A percentile compares a stretch with the other conserved stretches of the same genome.
Evolutionary conservation across 345 rosid species (phyloP).

Genomic region (Ceriops zippeliana): DNA sequence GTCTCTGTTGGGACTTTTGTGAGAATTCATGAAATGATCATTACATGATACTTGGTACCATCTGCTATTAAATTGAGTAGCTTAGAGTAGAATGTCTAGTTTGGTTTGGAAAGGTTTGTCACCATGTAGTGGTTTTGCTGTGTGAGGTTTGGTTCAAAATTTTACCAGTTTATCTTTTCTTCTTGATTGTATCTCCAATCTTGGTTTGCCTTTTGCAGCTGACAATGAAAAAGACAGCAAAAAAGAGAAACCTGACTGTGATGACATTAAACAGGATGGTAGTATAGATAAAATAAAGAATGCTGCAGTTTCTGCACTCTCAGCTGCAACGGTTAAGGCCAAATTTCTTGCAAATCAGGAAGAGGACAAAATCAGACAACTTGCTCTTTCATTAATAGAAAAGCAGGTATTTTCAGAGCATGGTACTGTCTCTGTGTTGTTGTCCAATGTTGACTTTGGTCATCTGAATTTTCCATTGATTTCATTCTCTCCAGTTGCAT

Average conservation of each 20-base stretch:
- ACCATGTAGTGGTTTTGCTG: neutral
- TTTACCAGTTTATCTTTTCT: constrained; percentile 3
- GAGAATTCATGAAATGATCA: too few species aligned
- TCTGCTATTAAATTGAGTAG: too few species aligned
- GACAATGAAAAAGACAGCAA: constrained; percentile 34
- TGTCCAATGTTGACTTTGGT: neutral
- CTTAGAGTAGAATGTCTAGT: neutral
- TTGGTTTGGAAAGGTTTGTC: neutral
- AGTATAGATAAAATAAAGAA: constrained; percentile 59
- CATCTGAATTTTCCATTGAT: constrained; percentile 3
- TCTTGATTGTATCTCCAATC: constrained; percentile 1
- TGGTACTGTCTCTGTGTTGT: neutral
- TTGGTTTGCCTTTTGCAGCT: constrained; percentile 18
- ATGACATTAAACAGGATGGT: constrained; percentile 44
- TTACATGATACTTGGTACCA: too few species aligned
- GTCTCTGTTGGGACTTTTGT: too few species aligned
- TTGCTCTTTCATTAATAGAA: constrained; percentile 64
- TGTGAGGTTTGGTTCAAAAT: neutral
- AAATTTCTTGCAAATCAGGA: constrained; percentile 76
- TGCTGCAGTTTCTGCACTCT: constrained; percentile 72
- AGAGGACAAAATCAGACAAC: constrained; percentile 78
- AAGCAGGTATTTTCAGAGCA: constrained; percentile 59
- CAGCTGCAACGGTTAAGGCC: constrained; percentile 98
- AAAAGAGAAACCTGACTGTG: constrained; percentile 37
- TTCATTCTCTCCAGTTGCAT: constrained; percentile 50